These are phyloP conservation scores for Aechmea fasciata DNA, from an alignment of 176 grass and related monocot species.

Conservation along the genomic window DNA sequence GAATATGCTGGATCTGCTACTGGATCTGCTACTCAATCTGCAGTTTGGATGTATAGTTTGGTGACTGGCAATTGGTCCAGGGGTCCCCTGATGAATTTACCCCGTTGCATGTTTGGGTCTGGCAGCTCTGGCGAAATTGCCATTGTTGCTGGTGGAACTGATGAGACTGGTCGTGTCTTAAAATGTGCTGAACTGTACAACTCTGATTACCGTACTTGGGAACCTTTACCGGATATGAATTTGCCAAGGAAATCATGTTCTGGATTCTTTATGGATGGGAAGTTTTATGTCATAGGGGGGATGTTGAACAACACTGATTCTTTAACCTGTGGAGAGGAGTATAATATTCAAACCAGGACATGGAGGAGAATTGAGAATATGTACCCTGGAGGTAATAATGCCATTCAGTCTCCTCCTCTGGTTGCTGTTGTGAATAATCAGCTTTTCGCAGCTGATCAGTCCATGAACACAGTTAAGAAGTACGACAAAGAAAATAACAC, in stretches of 20 bases:
- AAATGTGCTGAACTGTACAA: conserved; percentile 80
- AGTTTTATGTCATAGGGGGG: conserved; percentile 87
- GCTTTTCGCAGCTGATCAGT: conserved; percentile 76
- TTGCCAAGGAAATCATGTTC: conserved; percentile 59
- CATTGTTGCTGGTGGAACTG: conserved; percentile 76
- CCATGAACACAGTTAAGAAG: conserved; percentile 71
- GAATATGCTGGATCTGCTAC: conserved; percentile 66
- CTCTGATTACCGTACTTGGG: conserved; percentile 61
- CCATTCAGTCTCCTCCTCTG: conserved; percentile 72
- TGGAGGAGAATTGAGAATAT: conserved; percentile 77
- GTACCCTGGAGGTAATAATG: conserved; percentile 64
- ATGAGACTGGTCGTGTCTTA: conserved; percentile 47
- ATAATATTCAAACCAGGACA: conserved; percentile 52
- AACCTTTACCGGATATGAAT: conserved; percentile 70
- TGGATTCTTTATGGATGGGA: conserved; percentile 92
- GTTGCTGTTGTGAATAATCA: conserved; percentile 90
- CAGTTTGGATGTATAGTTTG: conserved; percentile 88
- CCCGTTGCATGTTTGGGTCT: conserved; percentile 72
- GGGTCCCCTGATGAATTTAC: conserved; percentile 67
- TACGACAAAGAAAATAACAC: conserved; percentile 78
- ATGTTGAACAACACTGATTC: conserved; percentile 51
- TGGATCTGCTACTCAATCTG: conserved; percentile 31
- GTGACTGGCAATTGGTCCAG: conserved; percentile 49
- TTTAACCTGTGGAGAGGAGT: conserved; percentile 87
- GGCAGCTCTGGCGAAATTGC: conserved; percentile 65